phyloP scores from a whole-genome alignment of 2,329 filamentous ascomycete genomes.

The Xylariaceae sp. region DNA sequence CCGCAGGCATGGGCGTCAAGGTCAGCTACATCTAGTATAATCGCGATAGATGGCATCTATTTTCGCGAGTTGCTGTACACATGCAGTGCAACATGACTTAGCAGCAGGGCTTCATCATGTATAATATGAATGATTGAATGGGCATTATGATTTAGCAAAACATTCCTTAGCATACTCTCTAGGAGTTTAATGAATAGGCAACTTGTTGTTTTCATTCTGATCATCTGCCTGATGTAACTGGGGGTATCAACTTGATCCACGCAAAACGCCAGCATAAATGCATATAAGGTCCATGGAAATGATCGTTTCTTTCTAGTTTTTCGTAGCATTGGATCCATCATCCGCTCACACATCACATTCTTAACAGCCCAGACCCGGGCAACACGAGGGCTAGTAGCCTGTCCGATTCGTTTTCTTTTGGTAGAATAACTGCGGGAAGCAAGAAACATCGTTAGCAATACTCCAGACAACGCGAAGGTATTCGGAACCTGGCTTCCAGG shows the following conservation, averaged over 20 bases:
- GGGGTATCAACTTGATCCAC: slow-evolving; percentile 20
- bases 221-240: slow-evolving; percentile 1
- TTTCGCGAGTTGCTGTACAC: slow-evolving; percentile 1
- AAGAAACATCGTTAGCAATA: slow-evolving; percentile 24
- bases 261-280: slow-evolving; percentile 25
- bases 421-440: slow-evolving; percentile 48
- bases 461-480: background rate
- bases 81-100: slow-evolving; percentile 18
- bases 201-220: background rate
- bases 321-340: background rate
- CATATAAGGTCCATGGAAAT: slow-evolving; percentile 12
- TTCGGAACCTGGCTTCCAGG: background rate
- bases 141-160: slow-evolving; percentile 13
- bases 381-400: slow-evolving; percentile 46
- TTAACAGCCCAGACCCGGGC: slow-evolving; percentile 44
- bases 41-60: background rate
- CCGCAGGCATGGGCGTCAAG: slow-evolving; percentile 93
- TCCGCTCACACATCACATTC: slow-evolving; percentile 3
- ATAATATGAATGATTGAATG: slow-evolving; percentile 24
- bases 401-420: slow-evolving; percentile 62
- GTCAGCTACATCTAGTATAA: slow-evolving; percentile 78
- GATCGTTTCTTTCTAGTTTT: background rate
- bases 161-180: background rate
- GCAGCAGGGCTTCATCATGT: slow-evolving; percentile 14
- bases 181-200: background rate